Conservation (phyloP, 2,329 filamentous ascomycete genomes). For the Lasiodiplodia sp. region DNA sequence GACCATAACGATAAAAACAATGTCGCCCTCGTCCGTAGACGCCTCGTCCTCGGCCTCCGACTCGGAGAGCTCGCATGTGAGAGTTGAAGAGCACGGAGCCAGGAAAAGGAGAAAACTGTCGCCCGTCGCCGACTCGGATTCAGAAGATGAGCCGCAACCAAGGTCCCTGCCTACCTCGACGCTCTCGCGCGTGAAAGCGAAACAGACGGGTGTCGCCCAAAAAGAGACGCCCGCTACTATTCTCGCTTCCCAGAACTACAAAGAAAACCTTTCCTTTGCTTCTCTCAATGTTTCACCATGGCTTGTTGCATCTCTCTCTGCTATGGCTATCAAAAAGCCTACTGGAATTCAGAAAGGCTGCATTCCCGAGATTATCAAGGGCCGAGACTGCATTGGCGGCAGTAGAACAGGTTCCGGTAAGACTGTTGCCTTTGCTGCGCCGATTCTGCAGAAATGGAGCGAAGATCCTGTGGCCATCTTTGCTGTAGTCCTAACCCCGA, state of each 20-base stretch:
- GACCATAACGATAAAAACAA: background rate
- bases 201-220: conserved; percentile 32
- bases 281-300: conserved; percentile 80
- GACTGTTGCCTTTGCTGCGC: conserved; percentile 93
- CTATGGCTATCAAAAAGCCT: conserved; percentile 83
- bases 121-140: conserved; percentile 31
- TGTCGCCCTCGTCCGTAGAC: conserved; percentile 22
- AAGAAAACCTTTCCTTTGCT: conserved; percentile 69
- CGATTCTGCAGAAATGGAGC: conserved; percentile 92
- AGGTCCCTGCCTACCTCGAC: conserved; percentile 33
- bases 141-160: conserved; percentile 33
- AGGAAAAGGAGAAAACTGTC: conserved; percentile 49
- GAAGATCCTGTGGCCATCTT: conserved; percentile 92
- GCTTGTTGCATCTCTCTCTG: conserved; percentile 80
- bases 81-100: conserved; percentile 38
- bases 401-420: conserved; percentile 96
- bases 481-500: conserved; percentile 87
- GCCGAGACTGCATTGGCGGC: conserved; percentile 92
- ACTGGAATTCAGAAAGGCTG: conserved; percentile 93
- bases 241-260: conserved; percentile 31
- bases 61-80: conserved; percentile 25
- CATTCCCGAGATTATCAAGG: conserved; percentile 91
- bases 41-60: conserved; percentile 27
- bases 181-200: conserved; percentile 47
- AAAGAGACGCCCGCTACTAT: conserved; percentile 28